Conservation (phyloP, 2,329 filamentous ascomycete species). For the Colletotrichum cuscutae region DNA sequence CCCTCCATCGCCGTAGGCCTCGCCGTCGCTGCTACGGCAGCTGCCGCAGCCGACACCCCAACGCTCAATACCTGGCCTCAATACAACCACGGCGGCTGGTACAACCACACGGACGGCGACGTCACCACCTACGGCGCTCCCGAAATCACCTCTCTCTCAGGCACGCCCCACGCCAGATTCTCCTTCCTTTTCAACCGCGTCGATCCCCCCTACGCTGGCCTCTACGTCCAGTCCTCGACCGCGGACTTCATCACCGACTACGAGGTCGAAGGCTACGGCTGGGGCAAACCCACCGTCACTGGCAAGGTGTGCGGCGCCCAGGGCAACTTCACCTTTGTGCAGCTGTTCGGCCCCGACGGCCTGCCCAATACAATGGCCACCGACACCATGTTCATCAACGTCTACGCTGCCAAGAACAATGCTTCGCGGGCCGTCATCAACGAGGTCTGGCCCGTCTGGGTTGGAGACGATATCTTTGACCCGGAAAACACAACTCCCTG, state of each 20-base stretch:
- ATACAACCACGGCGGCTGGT: neutral
- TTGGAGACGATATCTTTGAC: neutral
- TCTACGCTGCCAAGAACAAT: neutral
- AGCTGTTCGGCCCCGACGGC: neutral
- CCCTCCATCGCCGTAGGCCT: neutral
- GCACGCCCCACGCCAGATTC: neutral
- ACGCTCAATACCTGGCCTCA: slow-evolving; percentile 13
- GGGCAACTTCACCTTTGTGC: slow-evolving; percentile 10
- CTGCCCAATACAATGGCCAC: too few relatives aligned
- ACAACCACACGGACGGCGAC: neutral
- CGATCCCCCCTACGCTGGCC: neutral
- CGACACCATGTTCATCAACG: neutral
- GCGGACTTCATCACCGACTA: slow-evolving; percentile 15
- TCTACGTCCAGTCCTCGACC: slow-evolving; percentile 6
- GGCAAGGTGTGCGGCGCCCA: slow-evolving; percentile 1
- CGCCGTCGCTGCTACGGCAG: neutral
- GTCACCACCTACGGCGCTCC: neutral
- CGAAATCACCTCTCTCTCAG: too few relatives aligned
- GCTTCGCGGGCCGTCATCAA: slow-evolving; percentile 1
- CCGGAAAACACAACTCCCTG: slow-evolving; percentile 20
- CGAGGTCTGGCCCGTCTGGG: slow-evolving; percentile 2
- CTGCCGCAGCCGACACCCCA: neutral
- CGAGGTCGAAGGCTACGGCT: neutral
- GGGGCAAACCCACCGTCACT: neutral
- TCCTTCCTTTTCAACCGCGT: slow-evolving; percentile 2